Evolutionary conservation across 768 basidiomycete genomes (phyloP).

Genomic region (Boletus fagicola): DNA sequence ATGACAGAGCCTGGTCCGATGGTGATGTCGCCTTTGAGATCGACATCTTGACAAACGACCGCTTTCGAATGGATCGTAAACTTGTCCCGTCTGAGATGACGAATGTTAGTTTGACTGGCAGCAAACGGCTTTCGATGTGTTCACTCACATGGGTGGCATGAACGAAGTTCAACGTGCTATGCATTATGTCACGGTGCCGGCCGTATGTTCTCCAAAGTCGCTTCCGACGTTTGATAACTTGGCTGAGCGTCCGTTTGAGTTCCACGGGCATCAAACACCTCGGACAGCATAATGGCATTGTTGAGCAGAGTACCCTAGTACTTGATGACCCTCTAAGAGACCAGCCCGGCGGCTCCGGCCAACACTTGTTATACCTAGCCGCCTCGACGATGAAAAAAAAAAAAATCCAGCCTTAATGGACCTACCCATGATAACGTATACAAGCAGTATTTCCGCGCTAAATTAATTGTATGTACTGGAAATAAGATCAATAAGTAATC

Average conservation of each 20-base stretch:
- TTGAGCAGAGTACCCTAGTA: neutral
- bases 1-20: constrained; percentile 90
- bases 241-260: neutral
- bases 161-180: neutral
- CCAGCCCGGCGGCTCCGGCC: neutral
- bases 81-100: constrained; percentile 69
- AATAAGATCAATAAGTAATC: constrained; percentile 21
- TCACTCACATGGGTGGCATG: constrained; percentile 33
- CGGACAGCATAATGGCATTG: neutral
- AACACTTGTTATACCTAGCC: too few species aligned
- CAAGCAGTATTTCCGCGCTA: constrained; percentile 17
- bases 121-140: neutral
- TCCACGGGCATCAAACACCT: neutral
- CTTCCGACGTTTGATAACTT: neutral
- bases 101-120: neutral
- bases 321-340: neutral
- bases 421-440: constrained; percentile 12
- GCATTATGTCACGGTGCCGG: neutral
- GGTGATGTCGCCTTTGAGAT: constrained; percentile 91
- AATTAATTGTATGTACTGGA: constrained; percentile 14
- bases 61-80: constrained; percentile 89
- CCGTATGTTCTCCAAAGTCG: neutral
- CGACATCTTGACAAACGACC: constrained; percentile 89
- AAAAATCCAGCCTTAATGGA: neutral
- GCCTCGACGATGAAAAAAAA: neutral